Percentiles rank a stretch among this genome's conserved stretches.
These are phyloP conservation scores for Adiantum capillusveneris DNA, from an alignment of 75 land plant genomes.

Conservation along the genomic window DNA sequence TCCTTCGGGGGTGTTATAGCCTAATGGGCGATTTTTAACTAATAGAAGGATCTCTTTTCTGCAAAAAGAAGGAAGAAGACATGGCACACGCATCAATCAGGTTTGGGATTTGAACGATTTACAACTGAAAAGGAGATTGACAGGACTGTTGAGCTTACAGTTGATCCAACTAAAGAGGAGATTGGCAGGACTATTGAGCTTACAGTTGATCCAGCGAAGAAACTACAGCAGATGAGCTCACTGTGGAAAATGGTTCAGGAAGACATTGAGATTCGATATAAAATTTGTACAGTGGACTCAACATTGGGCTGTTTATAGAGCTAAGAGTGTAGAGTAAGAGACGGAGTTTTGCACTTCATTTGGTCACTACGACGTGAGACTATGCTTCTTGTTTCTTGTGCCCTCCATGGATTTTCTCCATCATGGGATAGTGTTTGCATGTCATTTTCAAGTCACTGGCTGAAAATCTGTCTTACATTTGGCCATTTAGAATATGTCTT, in stretches of 20 bases:
- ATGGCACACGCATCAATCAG: slow-evolving; percentile 99
- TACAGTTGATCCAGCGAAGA: slow-evolving; percentile 75
- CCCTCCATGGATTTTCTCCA: too few species aligned
- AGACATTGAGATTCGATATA: slow-evolving; percentile 82
- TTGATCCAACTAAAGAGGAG: slow-evolving; percentile 68
- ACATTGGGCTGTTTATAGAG: slow-evolving; percentile 36
- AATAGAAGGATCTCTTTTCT: too few species aligned
- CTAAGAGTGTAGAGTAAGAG: background rate
- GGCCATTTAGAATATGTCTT: too few species aligned
- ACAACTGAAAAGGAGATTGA: slow-evolving; percentile 88
- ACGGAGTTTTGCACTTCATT: background rate
- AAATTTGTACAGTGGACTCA: slow-evolving; percentile 93
- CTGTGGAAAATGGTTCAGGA: slow-evolving; percentile 95
- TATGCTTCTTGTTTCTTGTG: too few species aligned
- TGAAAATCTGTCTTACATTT: too few species aligned
- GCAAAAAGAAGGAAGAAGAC: too few species aligned
- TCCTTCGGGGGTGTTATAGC: too few species aligned
- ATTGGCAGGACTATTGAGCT: slow-evolving; percentile 72
- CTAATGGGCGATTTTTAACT: too few species aligned
- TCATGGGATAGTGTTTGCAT: too few species aligned
- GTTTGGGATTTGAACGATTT: slow-evolving; percentile 94
- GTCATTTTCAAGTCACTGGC: too few species aligned
- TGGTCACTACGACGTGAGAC: background rate
- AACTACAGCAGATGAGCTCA: slow-evolving; percentile 94
- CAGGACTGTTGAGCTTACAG: slow-evolving; percentile 66